phyloP scores from a whole-genome alignment of 805 yeast genomes.

The Monosporozyma solicola region DNA sequence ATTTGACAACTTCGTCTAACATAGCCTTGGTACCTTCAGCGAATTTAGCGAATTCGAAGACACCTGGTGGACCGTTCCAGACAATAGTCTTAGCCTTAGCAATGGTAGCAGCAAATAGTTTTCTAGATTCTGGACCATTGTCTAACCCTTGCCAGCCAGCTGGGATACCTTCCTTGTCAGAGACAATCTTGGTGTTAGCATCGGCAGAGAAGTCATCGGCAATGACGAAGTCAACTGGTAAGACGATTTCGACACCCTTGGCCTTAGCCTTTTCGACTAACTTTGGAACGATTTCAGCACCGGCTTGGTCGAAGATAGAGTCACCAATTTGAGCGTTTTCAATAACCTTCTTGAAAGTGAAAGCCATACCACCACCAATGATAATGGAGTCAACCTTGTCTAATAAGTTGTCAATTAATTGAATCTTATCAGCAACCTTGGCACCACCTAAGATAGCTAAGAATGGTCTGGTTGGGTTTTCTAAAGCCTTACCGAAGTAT shows the following conservation, averaged over 20 bases:
- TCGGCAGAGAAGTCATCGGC: slow-evolving; percentile 93
- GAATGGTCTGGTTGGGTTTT: slow-evolving; percentile 97
- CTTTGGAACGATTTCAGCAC: slow-evolving; percentile 90
- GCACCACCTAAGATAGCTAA: slow-evolving; percentile 99
- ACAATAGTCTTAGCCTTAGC: slow-evolving; percentile 94
- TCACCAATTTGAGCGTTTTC: slow-evolving; percentile 83
- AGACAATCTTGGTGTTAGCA: slow-evolving; percentile 77
- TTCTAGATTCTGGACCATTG: slow-evolving; percentile 83
- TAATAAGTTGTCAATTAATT: slow-evolving; percentile 91
- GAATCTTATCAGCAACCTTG: slow-evolving; percentile 97
- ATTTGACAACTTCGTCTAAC: slow-evolving; percentile 79
- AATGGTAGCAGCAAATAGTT: slow-evolving; percentile 73
- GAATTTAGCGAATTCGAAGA: slow-evolving; percentile 91
- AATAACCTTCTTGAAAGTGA: slow-evolving; percentile 93
- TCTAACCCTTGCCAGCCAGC: slow-evolving; percentile 95
- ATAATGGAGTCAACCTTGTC: slow-evolving; percentile 92
- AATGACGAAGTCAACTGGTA: slow-evolving; percentile 94
- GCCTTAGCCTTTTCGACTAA: slow-evolving; percentile 93
- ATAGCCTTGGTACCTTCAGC: slow-evolving; percentile 87
- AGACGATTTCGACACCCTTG: slow-evolving; percentile 85
- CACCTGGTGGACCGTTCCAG: slow-evolving; percentile 99
- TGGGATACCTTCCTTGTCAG: slow-evolving; percentile 88
- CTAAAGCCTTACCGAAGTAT: slow-evolving; percentile 97
- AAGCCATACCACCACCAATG: slow-evolving; percentile 99
- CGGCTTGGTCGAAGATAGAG: slow-evolving; percentile 88